A percentile compares a stretch with the other conserved stretches of the same genome.
These are phyloP conservation scores for Termitomyces sp. DNA, from an alignment of 768 basidiomycete genomes.

Conservation along the genomic window DNA sequence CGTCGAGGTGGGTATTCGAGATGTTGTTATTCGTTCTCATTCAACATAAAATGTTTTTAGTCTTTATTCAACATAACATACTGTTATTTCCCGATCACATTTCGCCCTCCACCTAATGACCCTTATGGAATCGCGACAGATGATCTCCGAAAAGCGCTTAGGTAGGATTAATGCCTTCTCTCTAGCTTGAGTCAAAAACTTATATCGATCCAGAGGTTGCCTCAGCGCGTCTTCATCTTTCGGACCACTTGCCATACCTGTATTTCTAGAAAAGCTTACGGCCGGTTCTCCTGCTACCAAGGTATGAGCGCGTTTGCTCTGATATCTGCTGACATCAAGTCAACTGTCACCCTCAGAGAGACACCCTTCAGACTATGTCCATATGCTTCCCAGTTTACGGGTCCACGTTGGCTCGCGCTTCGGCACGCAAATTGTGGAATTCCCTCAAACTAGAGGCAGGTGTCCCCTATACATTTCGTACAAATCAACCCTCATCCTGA, in stretches of 20 bases:
- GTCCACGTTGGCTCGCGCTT: slow-evolving; percentile 48
- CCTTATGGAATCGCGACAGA: slow-evolving; percentile 90
- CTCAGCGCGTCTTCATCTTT: slow-evolving; percentile 79
- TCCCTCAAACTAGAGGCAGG: slow-evolving; percentile 83
- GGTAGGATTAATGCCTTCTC: slow-evolving; percentile 33
- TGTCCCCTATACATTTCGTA: neutral
- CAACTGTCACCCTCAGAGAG: slow-evolving; percentile 52
- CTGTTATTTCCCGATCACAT: slow-evolving; percentile 98
- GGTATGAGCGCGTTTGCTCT: slow-evolving; percentile 36
- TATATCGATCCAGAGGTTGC: slow-evolving; percentile 46
- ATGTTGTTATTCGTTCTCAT: neutral
- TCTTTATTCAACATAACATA: slow-evolving; percentile 92
- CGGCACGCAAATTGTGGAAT: slow-evolving; percentile 84
- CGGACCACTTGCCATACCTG: slow-evolving; percentile 77
- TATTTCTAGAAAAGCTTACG: slow-evolving; percentile 89
- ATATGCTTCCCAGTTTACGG: slow-evolving; percentile 87
- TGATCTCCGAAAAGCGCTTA: slow-evolving; percentile 71
- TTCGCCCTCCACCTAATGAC: slow-evolving; percentile 90
- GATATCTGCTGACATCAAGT: neutral
- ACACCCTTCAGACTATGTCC: slow-evolving; percentile 77
- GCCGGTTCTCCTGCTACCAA: slow-evolving; percentile 81
- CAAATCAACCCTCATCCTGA: neutral
- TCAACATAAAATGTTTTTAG: slow-evolving; percentile 41
- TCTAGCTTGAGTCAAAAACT: neutral
- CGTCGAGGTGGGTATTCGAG: slow-evolving; percentile 61